phyloP scores from a whole-genome alignment of 1,284 basidiomycete genomes.

The Cryptococcus deneoformans region DNA sequence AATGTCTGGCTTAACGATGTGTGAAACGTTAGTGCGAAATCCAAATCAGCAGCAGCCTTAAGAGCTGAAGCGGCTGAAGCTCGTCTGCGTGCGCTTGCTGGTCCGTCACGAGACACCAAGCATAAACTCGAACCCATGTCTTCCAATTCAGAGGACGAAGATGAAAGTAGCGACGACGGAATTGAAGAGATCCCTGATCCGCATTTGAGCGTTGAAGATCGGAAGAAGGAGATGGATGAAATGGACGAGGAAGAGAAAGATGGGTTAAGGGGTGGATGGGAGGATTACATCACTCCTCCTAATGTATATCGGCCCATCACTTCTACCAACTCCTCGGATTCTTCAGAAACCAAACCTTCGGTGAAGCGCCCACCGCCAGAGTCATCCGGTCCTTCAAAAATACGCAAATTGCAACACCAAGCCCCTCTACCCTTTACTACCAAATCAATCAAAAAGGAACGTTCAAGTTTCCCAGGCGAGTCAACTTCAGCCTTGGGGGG shows the following conservation, averaged over 20 bases:
- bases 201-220: slow-evolving; percentile 22
- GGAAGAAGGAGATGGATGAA: slow-evolving; percentile 35
- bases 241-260: slow-evolving; percentile 37
- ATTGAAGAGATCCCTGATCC: slow-evolving; percentile 28
- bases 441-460: slow-evolving; percentile 17
- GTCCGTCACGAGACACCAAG: slow-evolving; percentile 7
- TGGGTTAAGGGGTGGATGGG: slow-evolving; percentile 31
- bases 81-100: slow-evolving; percentile 24
- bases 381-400: neutral
- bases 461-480: slow-evolving; percentile 20
- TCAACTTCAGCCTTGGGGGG: slow-evolving; percentile 1
- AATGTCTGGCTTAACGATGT: neutral
- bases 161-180: slow-evolving; percentile 7
- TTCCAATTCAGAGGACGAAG: neutral
- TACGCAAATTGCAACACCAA: neutral
- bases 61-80: slow-evolving; percentile 41
- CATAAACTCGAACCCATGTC: neutral
- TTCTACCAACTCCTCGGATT: too few species aligned
- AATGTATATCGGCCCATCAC: too few species aligned
- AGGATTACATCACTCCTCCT: slow-evolving; percentile 20
- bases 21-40: slow-evolving; percentile 28
- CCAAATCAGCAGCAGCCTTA: slow-evolving; percentile 39
- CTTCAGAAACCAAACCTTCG: neutral
- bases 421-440: neutral
- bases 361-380: neutral